Evolutionary conservation across 495 filamentous ascomycete genomes (phyloP), one percentile per base, ranked within the genome.

Genomic region (Geoglossum glabrum): DNA sequence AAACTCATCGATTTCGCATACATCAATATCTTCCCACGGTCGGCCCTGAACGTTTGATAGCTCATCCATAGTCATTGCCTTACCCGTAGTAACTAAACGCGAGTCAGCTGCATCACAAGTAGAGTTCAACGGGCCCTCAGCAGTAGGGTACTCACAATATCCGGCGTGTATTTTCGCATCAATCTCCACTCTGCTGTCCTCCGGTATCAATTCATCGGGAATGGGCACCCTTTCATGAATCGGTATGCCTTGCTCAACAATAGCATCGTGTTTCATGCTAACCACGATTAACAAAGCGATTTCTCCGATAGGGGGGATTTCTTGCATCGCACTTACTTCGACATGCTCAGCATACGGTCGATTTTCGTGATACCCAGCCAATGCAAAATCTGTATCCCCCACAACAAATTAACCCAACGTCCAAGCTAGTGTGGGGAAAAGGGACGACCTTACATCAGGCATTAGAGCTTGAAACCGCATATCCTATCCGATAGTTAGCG

Each of bases 381-480:
- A 70, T 98, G 92, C 47, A 98, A 79, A 62, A 97, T 90, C 70
- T 74, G 64, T n/a, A 26, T 15, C 21, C 28, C n/a, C 17, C 23
- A 52, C 19, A 17, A 8, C 11, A 8, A 13, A 34, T 50, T n/a
- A n/a, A 50, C 49, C 17, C 13, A 28, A 31, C 36, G 57, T 57
- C 33, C 56, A 34, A 54, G 65, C 30, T 67, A 59, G 52, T 60
- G 61, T 59, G 57, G 55, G 59, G 40, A 58, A 33, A 25, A 47
- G 21, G 49, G 51, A 34, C 33, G 46, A 36, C 56, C 65, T 43
- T 65, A 73, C 66, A 66, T 95, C 90, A 34, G 92, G 92, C 92
- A 98, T 98, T 58, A 98, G 74, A n/a, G 90, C 89, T 76, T 98
- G 92, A 76, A 98, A 98, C 59, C 92, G 82, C 92, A 98, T 98